phyloP scores from a whole-genome alignment of 495 filamentous ascomycete genomes.

The Neurospora sublineolata region DNA sequence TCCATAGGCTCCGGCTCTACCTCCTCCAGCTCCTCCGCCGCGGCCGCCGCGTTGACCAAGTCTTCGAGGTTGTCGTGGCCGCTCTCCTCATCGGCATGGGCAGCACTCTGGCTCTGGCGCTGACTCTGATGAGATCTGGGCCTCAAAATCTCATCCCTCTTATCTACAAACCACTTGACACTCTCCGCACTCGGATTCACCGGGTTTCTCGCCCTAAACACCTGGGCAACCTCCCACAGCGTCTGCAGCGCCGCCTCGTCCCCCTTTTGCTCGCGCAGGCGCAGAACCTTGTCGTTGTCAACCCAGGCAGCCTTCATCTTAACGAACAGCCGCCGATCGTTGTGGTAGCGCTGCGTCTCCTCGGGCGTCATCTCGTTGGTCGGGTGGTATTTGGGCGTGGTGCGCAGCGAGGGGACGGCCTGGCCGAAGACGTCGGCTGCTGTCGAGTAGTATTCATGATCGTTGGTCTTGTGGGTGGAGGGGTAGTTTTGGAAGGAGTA shows the following conservation, averaged over 20 bases:
- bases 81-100: background rate
- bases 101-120: background rate
- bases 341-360: background rate
- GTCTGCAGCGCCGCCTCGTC: background rate
- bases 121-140: background rate
- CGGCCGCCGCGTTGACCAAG: background rate
- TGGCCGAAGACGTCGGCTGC: background rate
- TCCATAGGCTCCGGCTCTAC: background rate
- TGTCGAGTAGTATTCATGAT: background rate
- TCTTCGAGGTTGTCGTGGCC: background rate
- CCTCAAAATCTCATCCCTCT: background rate
- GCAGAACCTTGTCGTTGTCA: background rate
- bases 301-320: conserved; percentile 6
- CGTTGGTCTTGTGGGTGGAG: background rate
- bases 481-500: conserved; percentile 3
- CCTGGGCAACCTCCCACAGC: conserved; percentile 10
- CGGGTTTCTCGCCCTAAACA: background rate
- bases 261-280: background rate
- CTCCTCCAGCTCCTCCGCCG: background rate
- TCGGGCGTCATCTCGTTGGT: conserved; percentile 4
- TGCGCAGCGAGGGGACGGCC: background rate
- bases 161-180: conserved; percentile 5
- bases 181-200: background rate
- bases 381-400: conserved; percentile 6
- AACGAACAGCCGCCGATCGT: background rate